phyloP scores from a whole-genome alignment of 2,329 filamentous ascomycete species.

The Penicillium sp. region DNA sequence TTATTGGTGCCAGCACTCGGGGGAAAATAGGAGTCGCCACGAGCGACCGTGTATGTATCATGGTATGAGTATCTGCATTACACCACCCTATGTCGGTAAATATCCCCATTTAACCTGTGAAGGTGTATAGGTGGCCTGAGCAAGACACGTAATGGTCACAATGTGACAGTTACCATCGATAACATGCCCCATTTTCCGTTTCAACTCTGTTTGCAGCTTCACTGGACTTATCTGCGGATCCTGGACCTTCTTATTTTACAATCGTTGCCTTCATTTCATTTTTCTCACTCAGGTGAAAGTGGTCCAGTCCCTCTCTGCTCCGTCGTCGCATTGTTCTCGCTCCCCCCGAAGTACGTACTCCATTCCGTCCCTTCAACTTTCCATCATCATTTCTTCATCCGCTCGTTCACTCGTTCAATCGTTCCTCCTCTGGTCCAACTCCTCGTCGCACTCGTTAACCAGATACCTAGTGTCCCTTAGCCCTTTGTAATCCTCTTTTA shows the following conservation, averaged over 20 bases:
- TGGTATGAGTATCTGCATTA: neutral
- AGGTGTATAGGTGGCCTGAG: constrained; percentile 9
- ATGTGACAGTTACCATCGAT: neutral
- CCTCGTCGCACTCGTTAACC: constrained; percentile 27
- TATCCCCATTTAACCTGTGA: neutral
- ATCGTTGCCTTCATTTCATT: constrained; percentile 1
- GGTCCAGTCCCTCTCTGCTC: too few relatives aligned
- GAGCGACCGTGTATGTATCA: neutral
- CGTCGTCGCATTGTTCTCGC: neutral
- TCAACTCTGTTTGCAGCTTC: constrained; percentile 15
- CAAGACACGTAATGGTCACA: neutral
- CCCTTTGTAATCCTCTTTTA: constrained; percentile 17
- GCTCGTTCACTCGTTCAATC: constrained; percentile 14
- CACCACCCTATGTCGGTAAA: neutral
- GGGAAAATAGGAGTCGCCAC: constrained; percentile 9
- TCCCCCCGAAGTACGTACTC: constrained; percentile 17
- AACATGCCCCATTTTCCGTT: neutral
- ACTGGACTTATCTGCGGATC: constrained; percentile 1
- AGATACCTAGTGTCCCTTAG: constrained; percentile 19
- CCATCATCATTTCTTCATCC: constrained; percentile 25
- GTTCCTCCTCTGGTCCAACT: constrained; percentile 24
- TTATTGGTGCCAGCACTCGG: constrained; percentile 7
- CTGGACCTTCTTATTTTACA: constrained; percentile 6
- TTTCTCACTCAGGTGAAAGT: neutral
- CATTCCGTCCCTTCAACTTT: constrained; percentile 21